Conservation (phyloP, 305 asterid species). For the Solanum chacoense region DNA sequence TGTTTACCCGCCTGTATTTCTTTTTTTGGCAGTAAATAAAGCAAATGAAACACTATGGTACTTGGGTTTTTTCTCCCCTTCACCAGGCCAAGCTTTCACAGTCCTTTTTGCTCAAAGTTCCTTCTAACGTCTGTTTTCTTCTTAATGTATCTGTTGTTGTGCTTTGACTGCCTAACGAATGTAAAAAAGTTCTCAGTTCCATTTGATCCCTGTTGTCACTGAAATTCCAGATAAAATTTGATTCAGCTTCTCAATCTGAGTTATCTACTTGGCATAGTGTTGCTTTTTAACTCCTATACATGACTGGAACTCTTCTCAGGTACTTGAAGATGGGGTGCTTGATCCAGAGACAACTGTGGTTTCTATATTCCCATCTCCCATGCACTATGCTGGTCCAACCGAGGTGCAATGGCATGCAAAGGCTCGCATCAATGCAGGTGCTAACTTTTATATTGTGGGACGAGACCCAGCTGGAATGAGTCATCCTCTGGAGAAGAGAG, state of each 20-base stretch:
- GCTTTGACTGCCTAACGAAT: background rate
- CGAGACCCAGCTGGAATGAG: constrained; percentile 96
- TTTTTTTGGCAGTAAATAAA: background rate
- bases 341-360: constrained; percentile 93
- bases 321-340: constrained; percentile 80
- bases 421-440: constrained; percentile 92
- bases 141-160: background rate
- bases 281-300: background rate
- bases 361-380: constrained; percentile 92
- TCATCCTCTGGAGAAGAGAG: constrained; percentile 81
- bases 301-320: constrained; percentile 23
- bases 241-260: background rate
- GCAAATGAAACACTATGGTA: background rate
- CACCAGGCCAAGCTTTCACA: background rate
- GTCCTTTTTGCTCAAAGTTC: background rate
- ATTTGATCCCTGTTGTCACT: background rate
- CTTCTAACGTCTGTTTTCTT: background rate
- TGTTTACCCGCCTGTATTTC: background rate
- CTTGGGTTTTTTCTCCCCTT: background rate
- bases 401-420: constrained; percentile 99
- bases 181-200: background rate
- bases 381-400: constrained; percentile 97
- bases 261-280: background rate
- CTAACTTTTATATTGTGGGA: constrained; percentile 85
- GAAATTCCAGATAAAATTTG: background rate